Conservation (phyloP, 305 asterid species). For the Euphrasia arctica region DNA sequence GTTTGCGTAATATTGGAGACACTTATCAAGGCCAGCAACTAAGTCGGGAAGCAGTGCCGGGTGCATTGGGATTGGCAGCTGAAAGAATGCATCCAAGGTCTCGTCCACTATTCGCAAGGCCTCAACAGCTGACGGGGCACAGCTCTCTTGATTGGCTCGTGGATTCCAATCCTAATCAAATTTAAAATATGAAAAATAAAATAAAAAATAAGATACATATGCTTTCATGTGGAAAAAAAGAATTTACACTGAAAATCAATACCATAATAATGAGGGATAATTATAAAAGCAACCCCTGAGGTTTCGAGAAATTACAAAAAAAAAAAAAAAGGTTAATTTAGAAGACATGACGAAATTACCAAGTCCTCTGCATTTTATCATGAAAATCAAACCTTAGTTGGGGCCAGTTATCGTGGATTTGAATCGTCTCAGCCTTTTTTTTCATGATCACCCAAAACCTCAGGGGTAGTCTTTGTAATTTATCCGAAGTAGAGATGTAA, state of each 20-base stretch:
- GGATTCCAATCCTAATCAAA: slow-evolving; percentile 76
- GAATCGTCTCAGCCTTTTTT: background rate
- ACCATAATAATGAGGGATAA: background rate
- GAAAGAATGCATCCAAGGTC: slow-evolving; percentile 86
- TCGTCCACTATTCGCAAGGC: slow-evolving; percentile 80
- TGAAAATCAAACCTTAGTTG: background rate
- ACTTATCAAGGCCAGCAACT: slow-evolving; percentile 77
- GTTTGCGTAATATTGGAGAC: slow-evolving; percentile 75
- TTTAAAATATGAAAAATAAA: slow-evolving; percentile 2
- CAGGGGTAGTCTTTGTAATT: background rate
- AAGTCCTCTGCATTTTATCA: too few relatives aligned
- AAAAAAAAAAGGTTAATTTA: background rate
- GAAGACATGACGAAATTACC: background rate
- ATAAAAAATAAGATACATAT: background rate
- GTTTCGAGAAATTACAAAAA: background rate
- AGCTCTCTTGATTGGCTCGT: slow-evolving; percentile 72
- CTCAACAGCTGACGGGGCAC: slow-evolving; percentile 87
- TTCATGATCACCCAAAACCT: background rate
- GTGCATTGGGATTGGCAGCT: slow-evolving; percentile 93
- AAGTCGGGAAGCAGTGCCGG: slow-evolving; percentile 89
- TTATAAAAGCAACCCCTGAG: background rate
- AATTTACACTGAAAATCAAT: slow-evolving; percentile 5
- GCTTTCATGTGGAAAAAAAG: background rate
- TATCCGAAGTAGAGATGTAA: background rate
- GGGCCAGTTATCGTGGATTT: background rate